Base-by-base conservation (phyloP, 768 basidiomycete species). In the Trametes villosa region DNA sequence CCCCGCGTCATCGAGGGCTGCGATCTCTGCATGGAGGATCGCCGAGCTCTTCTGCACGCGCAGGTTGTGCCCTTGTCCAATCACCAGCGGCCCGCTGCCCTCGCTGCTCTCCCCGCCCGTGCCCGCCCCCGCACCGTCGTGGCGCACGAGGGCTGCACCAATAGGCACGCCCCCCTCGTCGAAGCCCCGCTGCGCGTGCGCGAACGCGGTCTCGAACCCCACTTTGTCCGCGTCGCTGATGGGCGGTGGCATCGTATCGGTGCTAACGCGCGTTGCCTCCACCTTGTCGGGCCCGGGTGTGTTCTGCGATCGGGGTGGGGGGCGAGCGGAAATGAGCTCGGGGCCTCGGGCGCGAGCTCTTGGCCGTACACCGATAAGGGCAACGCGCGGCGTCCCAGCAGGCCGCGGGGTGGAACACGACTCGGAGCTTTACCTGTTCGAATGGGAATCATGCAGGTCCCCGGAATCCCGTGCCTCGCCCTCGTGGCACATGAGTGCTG, bases 161-260 rank as follows among this genome's bases (percentile, higher is more conserved):
- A 88, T 88, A 12, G 86, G 85, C n/a, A 87, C 76, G 0, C 87
- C 86, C 1, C 85, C 83, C 60, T 87, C 80, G 0, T 58, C 66
- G 40, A 77, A 77, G 55, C 84, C 79, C 51, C 78, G 77, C 31
- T 68, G 68, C 0, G 83, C 86, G 62, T 86, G 77, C 3, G 62
- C 67, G 48, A 76, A 60, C 4, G 77, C 77, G 7, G 67, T 69
- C 26, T 69, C 59, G 27, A 77, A 62, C 34, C 76, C 76, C 31
- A 76, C 63, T 1, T 53, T 67, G 60, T 77, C 74, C n/a, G 27
- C 45, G 13, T 60, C 51, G 45, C 22, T 31, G 9, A 42, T 41
- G 20, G 1, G 27, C 24, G 59, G 41, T 34, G 57, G 27, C 54
- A 57, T 57, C 53, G 54, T 17, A 33, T 20, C 52, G 40, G 44